Percentiles rank a stretch among this genome's conserved stretches.
Evolutionary conservation across 208 protist genomes (phyloP).

Genomic region (Kentomonas sorsogonicus): DNA sequence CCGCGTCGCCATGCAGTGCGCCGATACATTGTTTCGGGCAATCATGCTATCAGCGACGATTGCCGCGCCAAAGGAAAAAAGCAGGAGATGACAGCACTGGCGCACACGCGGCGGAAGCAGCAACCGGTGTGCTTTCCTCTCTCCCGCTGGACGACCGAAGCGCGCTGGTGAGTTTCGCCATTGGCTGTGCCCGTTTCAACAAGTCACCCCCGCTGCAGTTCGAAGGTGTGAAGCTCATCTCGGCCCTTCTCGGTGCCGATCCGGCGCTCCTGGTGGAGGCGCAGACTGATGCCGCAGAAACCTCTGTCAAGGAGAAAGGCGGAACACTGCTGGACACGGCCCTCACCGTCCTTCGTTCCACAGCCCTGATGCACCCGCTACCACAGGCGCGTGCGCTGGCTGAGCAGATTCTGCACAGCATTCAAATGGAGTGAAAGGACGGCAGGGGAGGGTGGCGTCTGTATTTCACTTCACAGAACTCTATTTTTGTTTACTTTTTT

Average conservation of each 20-base stretch:
- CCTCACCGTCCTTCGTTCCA: slow-evolving; percentile 23
- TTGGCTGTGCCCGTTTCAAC: slow-evolving; percentile 53
- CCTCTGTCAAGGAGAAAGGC: too few relatives aligned
- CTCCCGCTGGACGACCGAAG: slow-evolving; percentile 23
- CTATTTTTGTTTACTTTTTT: too few relatives aligned
- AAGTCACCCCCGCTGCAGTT: slow-evolving; percentile 45
- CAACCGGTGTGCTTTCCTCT: not conserved
- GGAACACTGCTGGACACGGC: slow-evolving; percentile 15
- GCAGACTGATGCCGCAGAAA: not conserved
- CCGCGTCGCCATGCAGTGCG: slow-evolving; percentile 42
- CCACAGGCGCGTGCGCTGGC: slow-evolving; percentile 43
- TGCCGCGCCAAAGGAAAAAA: not conserved
- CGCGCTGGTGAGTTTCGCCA: slow-evolving; percentile 52
- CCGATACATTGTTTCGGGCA: slow-evolving; percentile 45
- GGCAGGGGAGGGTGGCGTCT: too few relatives aligned
- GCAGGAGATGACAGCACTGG: not conserved
- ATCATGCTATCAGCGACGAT: slow-evolving; percentile 29
- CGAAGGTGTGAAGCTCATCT: slow-evolving; percentile 62
- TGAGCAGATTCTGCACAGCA: slow-evolving; percentile 34
- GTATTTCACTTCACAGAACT: too few relatives aligned
- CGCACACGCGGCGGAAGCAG: not conserved
- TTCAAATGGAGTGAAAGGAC: too few relatives aligned
- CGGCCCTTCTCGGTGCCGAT: slow-evolving; percentile 50
- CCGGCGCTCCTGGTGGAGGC: slow-evolving; percentile 42
- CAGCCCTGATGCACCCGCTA: slow-evolving; percentile 52